Evolutionary conservation across 305 asterid genomes (phyloP).

Genomic region (Striga hermonthica): DNA sequence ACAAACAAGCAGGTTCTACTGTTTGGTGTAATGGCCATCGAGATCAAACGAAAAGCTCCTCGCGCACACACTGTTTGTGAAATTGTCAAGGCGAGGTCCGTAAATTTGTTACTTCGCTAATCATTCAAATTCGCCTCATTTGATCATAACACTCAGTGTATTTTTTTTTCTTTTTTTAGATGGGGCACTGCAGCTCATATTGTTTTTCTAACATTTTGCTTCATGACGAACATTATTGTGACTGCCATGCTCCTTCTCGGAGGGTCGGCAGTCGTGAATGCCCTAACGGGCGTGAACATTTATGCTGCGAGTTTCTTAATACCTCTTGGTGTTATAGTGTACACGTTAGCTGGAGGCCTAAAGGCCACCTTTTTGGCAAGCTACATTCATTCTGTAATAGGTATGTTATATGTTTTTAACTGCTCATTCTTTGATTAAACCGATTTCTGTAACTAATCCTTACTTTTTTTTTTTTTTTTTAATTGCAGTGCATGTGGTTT

Average conservation of each 20-base stretch:
- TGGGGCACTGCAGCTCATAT: conserved; percentile 93
- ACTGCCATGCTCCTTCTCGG: conserved; percentile 96
- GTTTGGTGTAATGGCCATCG: conserved; percentile 89
- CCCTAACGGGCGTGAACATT: conserved; percentile 79
- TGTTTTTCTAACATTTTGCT: conserved; percentile 77
- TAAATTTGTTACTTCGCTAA: neutral
- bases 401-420: conserved; percentile 32
- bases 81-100: conserved; percentile 79
- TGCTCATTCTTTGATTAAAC: neutral
- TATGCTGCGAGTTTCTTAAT: conserved; percentile 91
- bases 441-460: neutral
- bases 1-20: conserved; percentile 86
- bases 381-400: conserved; percentile 87
- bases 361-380: conserved; percentile 94
- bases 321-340: conserved; percentile 79
- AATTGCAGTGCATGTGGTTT: conserved; percentile 68
- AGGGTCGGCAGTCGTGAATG: conserved; percentile 87
- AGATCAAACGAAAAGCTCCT: conserved; percentile 91
- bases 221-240: conserved; percentile 79
- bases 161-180: conserved; percentile 37
- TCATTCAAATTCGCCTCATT: neutral
- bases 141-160: neutral
- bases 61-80: conserved; percentile 88
- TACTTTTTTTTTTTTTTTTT: neutral
- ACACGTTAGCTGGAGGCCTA: conserved; percentile 86